A percentile compares a stretch with the other conserved stretches of the same genome.
Evolutionary conservation across 306 rosid genomes (phyloP).

Genomic region (Oemleria cerasiformis): DNA sequence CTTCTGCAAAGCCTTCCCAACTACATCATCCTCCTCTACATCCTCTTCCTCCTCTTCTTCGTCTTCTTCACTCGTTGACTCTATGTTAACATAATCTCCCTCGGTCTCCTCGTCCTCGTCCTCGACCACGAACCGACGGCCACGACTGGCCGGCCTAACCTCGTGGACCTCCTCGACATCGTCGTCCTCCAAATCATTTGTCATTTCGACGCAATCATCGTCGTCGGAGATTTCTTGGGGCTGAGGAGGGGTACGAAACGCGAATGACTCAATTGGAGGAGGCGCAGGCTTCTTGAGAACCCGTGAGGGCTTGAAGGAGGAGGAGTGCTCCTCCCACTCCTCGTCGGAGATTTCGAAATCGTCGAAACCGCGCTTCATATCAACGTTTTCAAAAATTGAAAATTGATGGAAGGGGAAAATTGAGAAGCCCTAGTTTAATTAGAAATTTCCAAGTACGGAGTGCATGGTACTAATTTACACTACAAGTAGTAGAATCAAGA

Average conservation of each 20-base stretch:
- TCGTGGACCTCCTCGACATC: constrained; percentile 35
- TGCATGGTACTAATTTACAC: background rate
- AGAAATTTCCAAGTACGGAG: background rate
- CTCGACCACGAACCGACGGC: constrained; percentile 69
- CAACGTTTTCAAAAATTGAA: background rate
- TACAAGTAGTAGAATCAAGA: background rate
- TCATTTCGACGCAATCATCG: constrained; percentile 46
- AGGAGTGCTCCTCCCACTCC: constrained; percentile 82
- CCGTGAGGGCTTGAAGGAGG: constrained; percentile 85
- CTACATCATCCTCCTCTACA: constrained; percentile 53
- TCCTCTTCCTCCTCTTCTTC: constrained; percentile 19
- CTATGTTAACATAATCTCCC: constrained; percentile 34
- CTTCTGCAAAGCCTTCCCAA: constrained; percentile 84
- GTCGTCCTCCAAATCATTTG: constrained; percentile 56
- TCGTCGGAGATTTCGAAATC: constrained; percentile 80
- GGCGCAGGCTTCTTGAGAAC: constrained; percentile 41
- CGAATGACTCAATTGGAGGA: constrained; percentile 61
- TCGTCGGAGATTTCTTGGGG: background rate
- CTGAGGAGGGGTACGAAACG: too few relatives aligned
- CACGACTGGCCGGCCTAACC: constrained; percentile 36
- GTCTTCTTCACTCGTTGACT: constrained; percentile 51
- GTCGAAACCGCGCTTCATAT: constrained; percentile 76
- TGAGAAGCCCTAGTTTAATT: background rate
- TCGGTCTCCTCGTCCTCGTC: constrained; percentile 78
- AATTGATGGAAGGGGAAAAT: background rate